These are phyloP conservation scores for Asterionellopsis glacialis DNA, from an alignment of 108 stramenopile genomes.

Conservation along the genomic window DNA sequence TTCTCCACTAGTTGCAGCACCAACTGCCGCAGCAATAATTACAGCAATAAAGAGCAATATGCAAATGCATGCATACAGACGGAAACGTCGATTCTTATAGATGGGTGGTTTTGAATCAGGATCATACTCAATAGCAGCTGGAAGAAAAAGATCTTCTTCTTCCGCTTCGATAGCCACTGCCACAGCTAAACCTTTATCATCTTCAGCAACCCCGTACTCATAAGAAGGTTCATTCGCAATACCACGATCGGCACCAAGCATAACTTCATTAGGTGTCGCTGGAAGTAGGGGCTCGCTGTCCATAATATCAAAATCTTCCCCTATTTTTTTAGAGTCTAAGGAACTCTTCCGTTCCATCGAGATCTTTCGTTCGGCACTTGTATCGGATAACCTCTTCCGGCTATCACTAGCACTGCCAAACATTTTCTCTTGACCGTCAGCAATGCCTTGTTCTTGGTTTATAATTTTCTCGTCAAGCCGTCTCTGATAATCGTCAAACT, in stretches of 20 bases:
- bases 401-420: no score
- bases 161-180: conserved; percentile 59
- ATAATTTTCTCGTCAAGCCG: no score
- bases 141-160: conserved; percentile 60
- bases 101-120: conserved; percentile 75
- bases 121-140: conserved; percentile 73
- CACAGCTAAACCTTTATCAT: conserved; percentile 49
- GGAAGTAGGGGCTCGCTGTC: neutral
- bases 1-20: conserved; percentile 7
- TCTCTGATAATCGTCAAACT: no score
- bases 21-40: conserved; percentile 18
- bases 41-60: conserved; percentile 26
- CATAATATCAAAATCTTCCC: neutral
- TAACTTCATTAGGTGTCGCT: neutral
- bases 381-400: no score
- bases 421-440: no score
- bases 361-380: no score
- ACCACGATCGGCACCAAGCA: conserved; percentile 17
- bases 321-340: no score
- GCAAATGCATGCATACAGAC: conserved; percentile 48
- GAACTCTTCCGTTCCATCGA: no score
- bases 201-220: conserved; percentile 8
- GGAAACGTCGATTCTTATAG: conserved; percentile 56
- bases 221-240: conserved; percentile 12
- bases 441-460: no score